Percentiles rank a stretch among this genome's conserved stretches.
These are phyloP conservation scores for Entomortierella parvispora DNA, from an alignment of 192 early-diverging fungal genomes.

Conservation along the genomic window DNA sequence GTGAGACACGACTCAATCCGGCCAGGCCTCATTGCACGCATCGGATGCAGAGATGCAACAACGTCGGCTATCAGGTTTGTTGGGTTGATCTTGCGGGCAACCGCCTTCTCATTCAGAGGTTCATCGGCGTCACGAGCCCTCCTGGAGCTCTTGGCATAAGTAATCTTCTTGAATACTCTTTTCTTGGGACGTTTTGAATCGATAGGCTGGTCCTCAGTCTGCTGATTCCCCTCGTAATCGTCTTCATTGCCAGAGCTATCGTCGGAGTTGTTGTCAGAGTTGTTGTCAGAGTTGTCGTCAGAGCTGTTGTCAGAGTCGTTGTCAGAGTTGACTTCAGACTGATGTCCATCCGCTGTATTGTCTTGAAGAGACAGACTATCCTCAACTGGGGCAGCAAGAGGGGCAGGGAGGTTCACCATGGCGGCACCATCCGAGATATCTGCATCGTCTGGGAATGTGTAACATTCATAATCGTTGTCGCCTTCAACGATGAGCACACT, in stretches of 20 bases:
- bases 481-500: conserved; percentile 9
- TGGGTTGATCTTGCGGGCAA: conserved; percentile 24
- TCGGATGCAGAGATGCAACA: conserved; percentile 30
- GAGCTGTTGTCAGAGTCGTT: conserved; percentile 9
- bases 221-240: conserved; percentile 19
- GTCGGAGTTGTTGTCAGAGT: conserved; percentile 12
- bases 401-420: background rate
- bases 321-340: conserved; percentile 14
- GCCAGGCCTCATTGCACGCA: conserved; percentile 26
- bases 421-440: conserved; percentile 10
- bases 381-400: conserved; percentile 1
- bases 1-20: conserved; percentile 21
- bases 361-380: conserved; percentile 1
- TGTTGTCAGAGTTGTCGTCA: conserved; percentile 6
- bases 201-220: conserved; percentile 3
- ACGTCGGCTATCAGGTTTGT: conserved; percentile 24
- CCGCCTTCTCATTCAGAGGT: conserved; percentile 14
- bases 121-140: conserved; percentile 22
- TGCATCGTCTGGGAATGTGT: conserved; percentile 15
- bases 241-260: conserved; percentile 4
- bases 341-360: background rate
- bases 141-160: conserved; percentile 23
- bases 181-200: conserved; percentile 13
- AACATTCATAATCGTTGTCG: conserved; percentile 7
- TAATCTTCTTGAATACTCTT: conserved; percentile 11